Percentiles rank a stretch among this genome's conserved stretches.
phyloP scores from a whole-genome alignment of 495 filamentous ascomycete genomes.

The Diplogelasinospora grovesii region DNA sequence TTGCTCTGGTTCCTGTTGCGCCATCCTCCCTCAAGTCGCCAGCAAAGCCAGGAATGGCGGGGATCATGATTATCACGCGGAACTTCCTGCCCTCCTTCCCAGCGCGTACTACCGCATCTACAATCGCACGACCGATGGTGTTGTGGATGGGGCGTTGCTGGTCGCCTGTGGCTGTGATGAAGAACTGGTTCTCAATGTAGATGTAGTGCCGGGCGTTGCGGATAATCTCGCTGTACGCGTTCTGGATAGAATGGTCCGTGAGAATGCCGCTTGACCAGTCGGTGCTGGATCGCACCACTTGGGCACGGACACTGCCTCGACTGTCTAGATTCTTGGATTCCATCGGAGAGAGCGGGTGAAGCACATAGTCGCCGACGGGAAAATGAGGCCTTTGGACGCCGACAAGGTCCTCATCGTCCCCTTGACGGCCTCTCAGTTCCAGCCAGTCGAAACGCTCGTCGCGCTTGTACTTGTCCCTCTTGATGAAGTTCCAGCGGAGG shows the following conservation, averaged over 20 bases:
- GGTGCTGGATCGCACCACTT: conserved; percentile 76
- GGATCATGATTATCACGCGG: conserved; percentile 81
- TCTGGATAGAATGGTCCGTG: conserved; percentile 85
- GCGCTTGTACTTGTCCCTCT: conserved; percentile 96
- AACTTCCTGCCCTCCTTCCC: conserved; percentile 84
- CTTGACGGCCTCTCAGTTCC: conserved; percentile 68
- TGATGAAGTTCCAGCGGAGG: conserved; percentile 92
- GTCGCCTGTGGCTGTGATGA: conserved; percentile 90
- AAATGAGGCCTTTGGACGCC: conserved; percentile 80
- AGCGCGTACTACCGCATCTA: conserved; percentile 78
- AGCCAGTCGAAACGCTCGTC: conserved; percentile 76
- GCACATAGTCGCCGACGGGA: conserved; percentile 78
- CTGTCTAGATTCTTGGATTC: conserved; percentile 39
- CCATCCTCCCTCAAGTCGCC: conserved; percentile 79
- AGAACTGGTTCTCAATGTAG: conserved; percentile 98
- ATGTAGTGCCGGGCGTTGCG: conserved; percentile 80
- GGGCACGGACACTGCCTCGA: conserved; percentile 68
- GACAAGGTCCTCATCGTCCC: conserved; percentile 72
- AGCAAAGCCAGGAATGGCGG: conserved; percentile 87
- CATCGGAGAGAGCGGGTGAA: conserved; percentile 68
- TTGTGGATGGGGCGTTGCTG: conserved; percentile 82
- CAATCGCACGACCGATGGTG: conserved; percentile 77
- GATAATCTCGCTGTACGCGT: conserved; percentile 83
- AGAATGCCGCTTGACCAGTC: conserved; percentile 97
- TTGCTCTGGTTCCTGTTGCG: conserved; percentile 80